A percentile compares a stretch with the other conserved stretches of the same genome.
phyloP scores from a whole-genome alignment of 2,329 filamentous ascomycete species.

The Daldinia sp. region DNA sequence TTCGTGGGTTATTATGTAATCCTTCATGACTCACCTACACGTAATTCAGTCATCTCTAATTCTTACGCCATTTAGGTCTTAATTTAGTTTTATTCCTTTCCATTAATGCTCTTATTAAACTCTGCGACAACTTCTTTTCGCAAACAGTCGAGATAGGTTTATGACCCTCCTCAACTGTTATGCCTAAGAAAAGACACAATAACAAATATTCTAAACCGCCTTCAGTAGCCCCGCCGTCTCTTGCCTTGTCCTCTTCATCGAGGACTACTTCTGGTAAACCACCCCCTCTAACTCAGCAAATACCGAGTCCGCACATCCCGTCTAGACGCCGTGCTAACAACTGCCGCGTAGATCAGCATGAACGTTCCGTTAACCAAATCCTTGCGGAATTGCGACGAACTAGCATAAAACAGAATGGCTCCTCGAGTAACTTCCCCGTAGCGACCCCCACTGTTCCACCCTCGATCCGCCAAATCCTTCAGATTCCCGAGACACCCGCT shows the following conservation, averaged over 20 bases:
- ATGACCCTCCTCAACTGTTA: constrained; percentile 46
- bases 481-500: constrained; percentile 64
- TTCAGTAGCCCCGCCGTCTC: constrained; percentile 61
- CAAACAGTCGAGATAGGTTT: constrained; percentile 32
- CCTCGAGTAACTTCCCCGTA: constrained; percentile 45
- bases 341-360: constrained; percentile 45
- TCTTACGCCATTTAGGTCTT: background rate
- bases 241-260: constrained; percentile 51
- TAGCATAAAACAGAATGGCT: constrained; percentile 45
- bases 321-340: constrained; percentile 3
- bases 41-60: constrained; percentile 17
- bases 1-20: constrained; percentile 8
- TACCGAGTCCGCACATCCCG: background rate
- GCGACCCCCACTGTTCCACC: constrained; percentile 64
- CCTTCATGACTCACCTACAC: constrained; percentile 23
- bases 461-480: constrained; percentile 64
- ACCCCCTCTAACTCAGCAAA: constrained; percentile 1
- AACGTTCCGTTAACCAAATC: constrained; percentile 65
- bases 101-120: background rate
- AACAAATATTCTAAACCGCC: constrained; percentile 65
- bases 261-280: constrained; percentile 39
- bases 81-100: background rate
- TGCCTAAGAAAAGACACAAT: constrained; percentile 71
- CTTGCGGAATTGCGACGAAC: constrained; percentile 64
- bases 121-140: constrained; percentile 33